A percentile compares a stretch with the other conserved stretches of the same genome.
Evolutionary conservation across 345 rosid genomes (phyloP).

Genomic region (Lepidium didymum): DNA sequence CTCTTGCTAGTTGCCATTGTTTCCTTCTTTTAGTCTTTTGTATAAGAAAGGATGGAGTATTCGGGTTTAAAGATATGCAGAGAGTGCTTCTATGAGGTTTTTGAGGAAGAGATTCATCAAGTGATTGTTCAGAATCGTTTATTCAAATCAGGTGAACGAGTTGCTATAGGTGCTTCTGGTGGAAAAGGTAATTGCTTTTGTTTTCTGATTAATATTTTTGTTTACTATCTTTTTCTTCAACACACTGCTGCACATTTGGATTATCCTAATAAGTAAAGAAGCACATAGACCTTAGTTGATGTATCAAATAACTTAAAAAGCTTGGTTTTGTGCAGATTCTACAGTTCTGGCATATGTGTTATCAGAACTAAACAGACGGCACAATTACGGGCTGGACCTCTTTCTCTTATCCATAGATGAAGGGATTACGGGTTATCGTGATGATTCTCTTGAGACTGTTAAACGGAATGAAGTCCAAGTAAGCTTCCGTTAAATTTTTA

Average conservation of each 20-base stretch:
- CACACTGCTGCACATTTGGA: neutral
- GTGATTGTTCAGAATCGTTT: conserved; percentile 57
- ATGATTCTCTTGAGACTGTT: conserved; percentile 91
- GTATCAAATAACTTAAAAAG: neutral
- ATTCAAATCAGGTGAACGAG: conserved; percentile 72
- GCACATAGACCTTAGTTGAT: neutral
- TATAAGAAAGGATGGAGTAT: neutral
- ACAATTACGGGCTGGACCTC: conserved; percentile 64
- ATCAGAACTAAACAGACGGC: conserved; percentile 68
- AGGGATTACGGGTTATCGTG: conserved; percentile 89
- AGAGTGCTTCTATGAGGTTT: conserved; percentile 75
- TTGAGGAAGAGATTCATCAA: conserved; percentile 81
- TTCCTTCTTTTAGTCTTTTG: neutral
- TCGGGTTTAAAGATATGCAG: conserved; percentile 58
- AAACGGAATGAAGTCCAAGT: conserved; percentile 90
- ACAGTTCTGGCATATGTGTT: conserved; percentile 81
- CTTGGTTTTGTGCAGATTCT: conserved; percentile 51
- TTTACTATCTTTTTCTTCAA: neutral
- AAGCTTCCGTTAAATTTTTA: neutral
- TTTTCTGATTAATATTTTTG: neutral
- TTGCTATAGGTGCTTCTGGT: conserved; percentile 89
- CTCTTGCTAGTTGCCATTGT: neutral
- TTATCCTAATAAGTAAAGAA: neutral
- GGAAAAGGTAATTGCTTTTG: conserved; percentile 61
- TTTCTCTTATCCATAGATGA: conserved; percentile 90